phyloP scores from a whole-genome alignment of 129 eudicot species.

The Centaurea solstitialis region DNA sequence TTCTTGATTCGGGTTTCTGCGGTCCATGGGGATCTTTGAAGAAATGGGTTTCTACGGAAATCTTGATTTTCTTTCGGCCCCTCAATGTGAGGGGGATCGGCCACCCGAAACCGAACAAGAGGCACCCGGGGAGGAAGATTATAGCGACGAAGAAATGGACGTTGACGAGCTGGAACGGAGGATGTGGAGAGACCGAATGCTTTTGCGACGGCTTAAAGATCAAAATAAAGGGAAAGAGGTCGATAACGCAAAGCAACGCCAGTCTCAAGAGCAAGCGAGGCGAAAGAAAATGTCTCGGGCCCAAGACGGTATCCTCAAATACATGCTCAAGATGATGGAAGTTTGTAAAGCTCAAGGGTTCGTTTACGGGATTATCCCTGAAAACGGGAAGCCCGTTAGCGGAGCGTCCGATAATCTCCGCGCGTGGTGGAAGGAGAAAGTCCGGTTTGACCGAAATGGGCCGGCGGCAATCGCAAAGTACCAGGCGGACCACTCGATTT shows the following conservation, averaged over 20 bases:
- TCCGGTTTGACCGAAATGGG: conserved; percentile 79
- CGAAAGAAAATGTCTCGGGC: conserved; percentile 89
- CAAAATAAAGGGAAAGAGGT: conserved; percentile 57
- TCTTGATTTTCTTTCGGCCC: conserved; percentile 59
- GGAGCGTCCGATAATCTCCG: conserved; percentile 90
- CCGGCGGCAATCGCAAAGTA: conserved; percentile 82
- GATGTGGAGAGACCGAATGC: conserved; percentile 90
- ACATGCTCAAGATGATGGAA: conserved; percentile 89
- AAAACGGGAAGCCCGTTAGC: conserved; percentile 78
- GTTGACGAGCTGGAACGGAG: conserved; percentile 80
- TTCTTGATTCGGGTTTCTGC: conserved; percentile 11
- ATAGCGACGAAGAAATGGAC: conserved; percentile 79
- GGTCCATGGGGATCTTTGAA: conserved; percentile 61
- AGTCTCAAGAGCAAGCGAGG: conserved; percentile 81
- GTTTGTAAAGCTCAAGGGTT: conserved; percentile 81
- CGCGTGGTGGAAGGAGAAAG: conserved; percentile 92
- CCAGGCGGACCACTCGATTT: conserved; percentile 54
- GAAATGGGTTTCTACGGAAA: conserved; percentile 68
- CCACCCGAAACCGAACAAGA: conserved; percentile 49
- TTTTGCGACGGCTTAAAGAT: conserved; percentile 66
- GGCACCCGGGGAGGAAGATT: conserved; percentile 60
- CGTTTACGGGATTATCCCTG: conserved; percentile 79
- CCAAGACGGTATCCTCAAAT: conserved; percentile 78
- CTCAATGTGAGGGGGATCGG: conserved; percentile 44
- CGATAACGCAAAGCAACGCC: conserved; percentile 67